Evolutionary conservation across 176 grass and related monocot species (phyloP).

Genomic region (Aegilops umbellulata): DNA sequence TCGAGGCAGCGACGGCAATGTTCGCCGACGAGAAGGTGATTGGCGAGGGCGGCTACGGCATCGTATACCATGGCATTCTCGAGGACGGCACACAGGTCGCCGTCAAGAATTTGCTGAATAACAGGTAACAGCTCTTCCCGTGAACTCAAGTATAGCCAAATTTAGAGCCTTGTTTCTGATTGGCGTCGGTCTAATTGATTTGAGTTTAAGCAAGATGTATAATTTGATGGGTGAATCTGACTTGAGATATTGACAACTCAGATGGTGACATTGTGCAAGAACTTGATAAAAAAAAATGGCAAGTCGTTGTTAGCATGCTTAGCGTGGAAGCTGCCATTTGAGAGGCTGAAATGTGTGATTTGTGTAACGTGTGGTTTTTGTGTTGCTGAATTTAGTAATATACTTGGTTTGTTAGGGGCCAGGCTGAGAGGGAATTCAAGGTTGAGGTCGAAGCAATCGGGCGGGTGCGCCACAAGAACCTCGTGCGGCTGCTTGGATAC

Average conservation of each 20-base stretch:
- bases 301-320: conserved; percentile 11
- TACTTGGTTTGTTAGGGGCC: conserved; percentile 64
- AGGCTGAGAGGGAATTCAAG: conserved; percentile 98
- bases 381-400: conserved; percentile 24
- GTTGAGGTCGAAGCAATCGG: conserved; percentile 98
- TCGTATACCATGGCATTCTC: conserved; percentile 86
- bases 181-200: conserved; percentile 20
- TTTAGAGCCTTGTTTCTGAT: conserved; percentile 13
- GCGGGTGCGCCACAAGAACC: conserved; percentile 93
- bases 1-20: conserved; percentile 75
- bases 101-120: conserved; percentile 92
- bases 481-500: conserved; percentile 88
- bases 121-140: conserved; percentile 55
- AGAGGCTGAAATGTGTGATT: conserved; percentile 14
- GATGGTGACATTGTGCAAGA: conserved; percentile 32
- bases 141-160: background rate
- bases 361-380: conserved; percentile 18
- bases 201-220: conserved; percentile 31
- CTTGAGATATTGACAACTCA: conserved; percentile 35
- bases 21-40: conserved; percentile 90
- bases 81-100: conserved; percentile 81
- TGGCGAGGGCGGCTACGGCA: conserved; percentile 93
- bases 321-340: conserved; percentile 9
- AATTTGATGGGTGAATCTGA: conserved; percentile 27
- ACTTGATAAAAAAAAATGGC: background rate